phyloP scores from a whole-genome alignment of 805 yeast species.

The Priceomyces carsonii region DNA sequence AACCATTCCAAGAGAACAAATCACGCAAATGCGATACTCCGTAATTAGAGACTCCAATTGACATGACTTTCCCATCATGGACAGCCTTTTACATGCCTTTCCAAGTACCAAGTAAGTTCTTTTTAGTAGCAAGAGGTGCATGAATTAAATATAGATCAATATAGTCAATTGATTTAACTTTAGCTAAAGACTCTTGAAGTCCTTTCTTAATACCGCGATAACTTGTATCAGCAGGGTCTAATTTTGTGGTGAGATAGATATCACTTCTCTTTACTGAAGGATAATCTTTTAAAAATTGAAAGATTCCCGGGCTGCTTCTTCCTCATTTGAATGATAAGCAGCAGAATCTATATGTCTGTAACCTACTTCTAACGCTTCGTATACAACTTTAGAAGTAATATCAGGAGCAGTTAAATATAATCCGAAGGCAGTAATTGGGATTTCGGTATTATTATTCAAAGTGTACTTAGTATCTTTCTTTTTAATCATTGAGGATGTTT shows the following conservation, averaged over 20 bases:
- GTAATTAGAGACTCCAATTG: slow-evolving; percentile 65
- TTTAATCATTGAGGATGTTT: too few species aligned
- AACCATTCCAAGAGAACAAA: slow-evolving; percentile 48
- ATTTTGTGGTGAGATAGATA: too few species aligned
- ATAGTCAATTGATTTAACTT: slow-evolving; percentile 52
- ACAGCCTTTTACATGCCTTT: slow-evolving; percentile 46
- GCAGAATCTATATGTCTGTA: slow-evolving; percentile 82
- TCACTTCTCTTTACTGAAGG: slow-evolving; percentile 61
- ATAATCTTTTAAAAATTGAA: too few species aligned
- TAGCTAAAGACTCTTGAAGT: slow-evolving; percentile 50
- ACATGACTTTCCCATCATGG: slow-evolving; percentile 54
- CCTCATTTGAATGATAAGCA: slow-evolving; percentile 66
- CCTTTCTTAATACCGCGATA: too few species aligned
- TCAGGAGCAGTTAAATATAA: too few species aligned
- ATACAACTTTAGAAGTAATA: too few species aligned
- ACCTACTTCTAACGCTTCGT: slow-evolving; percentile 65
- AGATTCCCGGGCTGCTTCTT: slow-evolving; percentile 49
- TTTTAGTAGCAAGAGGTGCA: slow-evolving; percentile 37
- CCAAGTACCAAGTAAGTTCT: slow-evolving; percentile 46
- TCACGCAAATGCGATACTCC: slow-evolving; percentile 44
- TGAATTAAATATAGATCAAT: slow-evolving; percentile 56
- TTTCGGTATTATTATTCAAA: too few species aligned
- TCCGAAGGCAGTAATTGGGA: too few species aligned
- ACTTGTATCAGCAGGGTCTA: too few species aligned
- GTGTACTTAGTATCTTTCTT: too few species aligned